Conservation (phyloP, 163 green algal genomes). For the Coccomyxa subellipsoidea region DNA sequence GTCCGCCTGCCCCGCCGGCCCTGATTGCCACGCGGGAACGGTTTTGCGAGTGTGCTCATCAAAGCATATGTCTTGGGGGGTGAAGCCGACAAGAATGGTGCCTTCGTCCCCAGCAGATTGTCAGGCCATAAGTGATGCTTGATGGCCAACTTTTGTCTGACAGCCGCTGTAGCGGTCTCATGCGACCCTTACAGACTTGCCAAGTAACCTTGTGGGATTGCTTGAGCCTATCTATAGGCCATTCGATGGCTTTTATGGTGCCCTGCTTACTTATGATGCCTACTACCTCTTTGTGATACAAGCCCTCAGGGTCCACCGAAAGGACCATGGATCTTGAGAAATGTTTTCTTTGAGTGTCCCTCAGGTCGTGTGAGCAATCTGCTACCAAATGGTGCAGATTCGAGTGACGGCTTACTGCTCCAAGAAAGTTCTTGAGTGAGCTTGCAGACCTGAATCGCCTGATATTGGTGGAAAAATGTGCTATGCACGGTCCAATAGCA, state of each 20-base stretch:
- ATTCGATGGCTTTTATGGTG: neutral
- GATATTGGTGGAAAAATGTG: too few relatives aligned
- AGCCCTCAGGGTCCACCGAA: too few relatives aligned
- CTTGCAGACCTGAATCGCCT: neutral
- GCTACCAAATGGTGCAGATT: too few relatives aligned
- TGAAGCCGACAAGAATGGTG: neutral
- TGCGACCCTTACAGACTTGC: neutral
- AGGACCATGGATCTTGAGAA: too few relatives aligned
- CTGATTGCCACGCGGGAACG: neutral
- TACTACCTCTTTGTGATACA: neutral
- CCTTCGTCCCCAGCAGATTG: neutral
- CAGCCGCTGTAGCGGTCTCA: neutral
- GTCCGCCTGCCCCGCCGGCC: neutral
- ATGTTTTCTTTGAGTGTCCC: neutral
- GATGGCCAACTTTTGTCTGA: neutral
- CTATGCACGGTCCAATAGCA: too few relatives aligned
- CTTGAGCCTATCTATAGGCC: neutral
- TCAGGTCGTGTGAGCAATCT: neutral
- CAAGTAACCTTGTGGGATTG: neutral
- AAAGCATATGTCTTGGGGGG: neutral
- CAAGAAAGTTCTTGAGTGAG: neutral
- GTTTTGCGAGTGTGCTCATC: neutral
- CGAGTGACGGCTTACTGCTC: neutral
- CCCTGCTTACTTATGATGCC: neutral
- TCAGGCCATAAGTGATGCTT: neutral